Base-by-base conservation (phyloP, 176 grass and related monocot species). In the Alopecurus myosuroides region DNA sequence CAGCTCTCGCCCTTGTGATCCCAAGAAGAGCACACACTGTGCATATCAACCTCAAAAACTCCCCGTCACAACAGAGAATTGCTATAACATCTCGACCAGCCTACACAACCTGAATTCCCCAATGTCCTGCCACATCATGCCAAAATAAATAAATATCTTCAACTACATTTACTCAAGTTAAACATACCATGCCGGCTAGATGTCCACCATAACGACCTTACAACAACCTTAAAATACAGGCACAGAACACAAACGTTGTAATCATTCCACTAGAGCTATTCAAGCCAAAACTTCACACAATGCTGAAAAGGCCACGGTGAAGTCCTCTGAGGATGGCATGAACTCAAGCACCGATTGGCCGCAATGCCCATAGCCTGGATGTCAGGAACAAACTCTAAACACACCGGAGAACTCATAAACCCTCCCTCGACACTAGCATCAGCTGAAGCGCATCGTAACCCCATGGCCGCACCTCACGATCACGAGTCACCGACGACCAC, bases 321-420 rank as follows among this genome's bases (percentile, higher is more conserved):
- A 48, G 45, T 71, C 41, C 36, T 6, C 3, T 28, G 10, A 23
- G 75, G 75, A 71, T 15, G 15, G 45, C 84, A 31, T 7, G 22
- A 77, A 31, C 36, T 3, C 40, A 68, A 79, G 15, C 51, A 62
- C 35, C 29, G 33, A 7, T 72, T 39, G 33, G 22, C 26, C 9
- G 1, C 15, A 80, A 64, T n/a, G 15, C 40, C 20, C 42, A 28
- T 7, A 79, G n/a, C 4, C 55, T 37, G 66, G 78, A 83, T 78
- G 66, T 67, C 67, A 80, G 20, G 12, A 33, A 49, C 19, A 7
- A 33, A 75, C 45, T 17, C 26, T 11, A 18, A 37, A 58, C 35
- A 40, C 35, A 64, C 11, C 3, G 17, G 14, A n/a, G 44, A 55
- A 70, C 45, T 52, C 18, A 23, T 89, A 90, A 74, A 76, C 77